Conservation (phyloP, 1,284 basidiomycete species). For the Neolentinus lepideus region DNA sequence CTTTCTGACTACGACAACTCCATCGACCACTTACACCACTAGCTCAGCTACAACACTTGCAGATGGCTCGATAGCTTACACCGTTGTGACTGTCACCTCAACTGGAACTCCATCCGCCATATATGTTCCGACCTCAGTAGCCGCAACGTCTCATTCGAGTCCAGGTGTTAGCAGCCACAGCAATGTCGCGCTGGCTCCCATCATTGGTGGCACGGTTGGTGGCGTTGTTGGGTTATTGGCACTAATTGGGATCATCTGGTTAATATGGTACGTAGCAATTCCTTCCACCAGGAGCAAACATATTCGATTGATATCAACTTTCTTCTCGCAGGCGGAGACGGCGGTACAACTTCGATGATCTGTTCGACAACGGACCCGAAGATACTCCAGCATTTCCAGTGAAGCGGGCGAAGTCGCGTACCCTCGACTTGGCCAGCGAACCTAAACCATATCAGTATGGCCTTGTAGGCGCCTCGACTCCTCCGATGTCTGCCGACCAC, state of each 20-base stretch:
- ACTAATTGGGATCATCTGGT: neutral
- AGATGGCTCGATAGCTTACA: neutral
- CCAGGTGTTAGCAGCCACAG: neutral
- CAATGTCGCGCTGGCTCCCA: neutral
- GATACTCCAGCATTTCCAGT: neutral
- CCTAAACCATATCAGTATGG: slow-evolving; percentile 2
- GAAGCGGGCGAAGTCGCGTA: neutral
- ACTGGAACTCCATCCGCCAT: neutral
- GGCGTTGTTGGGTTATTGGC: neutral
- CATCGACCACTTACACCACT: neutral
- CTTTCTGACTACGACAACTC: neutral
- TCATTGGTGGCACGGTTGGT: neutral
- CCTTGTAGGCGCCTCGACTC: neutral
- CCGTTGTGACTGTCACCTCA: neutral
- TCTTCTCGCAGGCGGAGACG: neutral
- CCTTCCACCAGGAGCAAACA: neutral
- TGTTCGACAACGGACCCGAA: neutral
- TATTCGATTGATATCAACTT: neutral
- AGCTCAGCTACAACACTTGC: neutral
- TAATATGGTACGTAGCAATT: neutral
- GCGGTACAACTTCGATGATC: neutral
- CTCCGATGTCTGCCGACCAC: neutral
- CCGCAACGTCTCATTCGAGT: neutral
- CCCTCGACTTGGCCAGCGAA: neutral
- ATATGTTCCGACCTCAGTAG: neutral